Evolutionary conservation across 2,329 filamentous ascomycete species (phyloP).

Genomic region (Curvularia sp.): DNA sequence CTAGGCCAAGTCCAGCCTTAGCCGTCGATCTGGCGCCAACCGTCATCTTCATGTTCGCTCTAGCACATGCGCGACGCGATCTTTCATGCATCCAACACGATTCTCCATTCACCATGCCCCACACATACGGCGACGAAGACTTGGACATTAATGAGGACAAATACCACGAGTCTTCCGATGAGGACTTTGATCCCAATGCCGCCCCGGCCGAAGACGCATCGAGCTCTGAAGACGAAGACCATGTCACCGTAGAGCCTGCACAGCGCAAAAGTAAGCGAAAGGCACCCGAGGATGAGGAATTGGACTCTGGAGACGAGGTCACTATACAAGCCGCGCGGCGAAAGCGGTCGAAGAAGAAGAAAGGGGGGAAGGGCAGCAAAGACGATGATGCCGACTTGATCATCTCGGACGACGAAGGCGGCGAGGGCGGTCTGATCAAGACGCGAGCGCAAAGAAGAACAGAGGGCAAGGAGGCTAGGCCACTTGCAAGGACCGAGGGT

Average conservation of each 20-base stretch:
- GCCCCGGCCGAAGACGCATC: slow-evolving; percentile 58
- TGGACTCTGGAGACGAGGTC: slow-evolving; percentile 72
- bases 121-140: slow-evolving; percentile 39
- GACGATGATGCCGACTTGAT: slow-evolving; percentile 32
- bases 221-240: slow-evolving; percentile 56
- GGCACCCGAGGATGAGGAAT: slow-evolving; percentile 35
- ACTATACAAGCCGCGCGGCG: slow-evolving; percentile 68
- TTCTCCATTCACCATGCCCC: slow-evolving; percentile 33
- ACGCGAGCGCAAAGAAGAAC: slow-evolving; percentile 73
- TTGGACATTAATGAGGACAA: slow-evolving; percentile 50
- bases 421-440: slow-evolving; percentile 69
- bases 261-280: slow-evolving; percentile 44
- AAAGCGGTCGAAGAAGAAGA: slow-evolving; percentile 56
- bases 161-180: slow-evolving; percentile 70
- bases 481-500: slow-evolving; percentile 61
- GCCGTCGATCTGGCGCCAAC: slow-evolving; percentile 27
- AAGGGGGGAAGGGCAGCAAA: slow-evolving; percentile 35
- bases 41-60: slow-evolving; percentile 4
- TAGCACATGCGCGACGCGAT: slow-evolving; percentile 16
- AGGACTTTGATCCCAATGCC: slow-evolving; percentile 77
- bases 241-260: slow-evolving; percentile 28
- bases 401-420: slow-evolving; percentile 55
- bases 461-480: slow-evolving; percentile 67
- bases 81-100: slow-evolving; percentile 4
- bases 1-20: slow-evolving; percentile 21